Conservation (phyloP, 768 basidiomycete genomes). For the Hypholoma sublateritium region DNA sequence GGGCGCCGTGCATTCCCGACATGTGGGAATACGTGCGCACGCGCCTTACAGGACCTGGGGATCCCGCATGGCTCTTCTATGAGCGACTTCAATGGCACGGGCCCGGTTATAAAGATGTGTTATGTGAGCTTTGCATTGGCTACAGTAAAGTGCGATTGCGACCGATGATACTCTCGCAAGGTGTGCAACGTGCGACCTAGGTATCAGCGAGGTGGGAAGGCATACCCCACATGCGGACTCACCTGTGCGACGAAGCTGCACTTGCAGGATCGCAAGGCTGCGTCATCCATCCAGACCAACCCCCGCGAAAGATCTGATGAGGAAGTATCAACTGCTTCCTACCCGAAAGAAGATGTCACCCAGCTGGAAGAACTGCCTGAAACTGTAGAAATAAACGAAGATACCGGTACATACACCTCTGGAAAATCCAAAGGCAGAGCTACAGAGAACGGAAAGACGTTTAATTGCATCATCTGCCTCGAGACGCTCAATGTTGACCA, state of each 20-base stretch:
- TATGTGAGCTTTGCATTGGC: background rate
- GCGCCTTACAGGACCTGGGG: background rate
- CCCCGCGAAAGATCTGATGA: background rate
- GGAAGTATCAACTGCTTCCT: background rate
- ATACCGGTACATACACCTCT: background rate
- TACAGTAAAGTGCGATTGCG: background rate
- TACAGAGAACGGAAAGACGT: constrained; percentile 21
- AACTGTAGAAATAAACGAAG: background rate
- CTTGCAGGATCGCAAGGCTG: background rate
- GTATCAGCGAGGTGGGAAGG: constrained; percentile 10
- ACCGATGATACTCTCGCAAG: constrained; percentile 1
- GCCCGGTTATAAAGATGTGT: constrained; percentile 7
- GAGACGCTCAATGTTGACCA: constrained; percentile 33
- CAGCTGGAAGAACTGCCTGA: background rate
- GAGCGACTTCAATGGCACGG: background rate
- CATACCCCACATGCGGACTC: constrained; percentile 21
- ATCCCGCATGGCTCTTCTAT: background rate
- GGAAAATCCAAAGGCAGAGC: background rate
- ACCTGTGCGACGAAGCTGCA: constrained; percentile 18
- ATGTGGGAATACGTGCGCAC: constrained; percentile 5
- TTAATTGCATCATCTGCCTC: constrained; percentile 56
- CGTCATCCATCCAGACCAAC: background rate
- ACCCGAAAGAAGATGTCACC: no score
- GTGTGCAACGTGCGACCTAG: constrained; percentile 13
- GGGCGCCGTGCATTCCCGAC: background rate